Evolutionary conservation across 306 rosid species (phyloP).

Genomic region (Nissolia schottii): DNA sequence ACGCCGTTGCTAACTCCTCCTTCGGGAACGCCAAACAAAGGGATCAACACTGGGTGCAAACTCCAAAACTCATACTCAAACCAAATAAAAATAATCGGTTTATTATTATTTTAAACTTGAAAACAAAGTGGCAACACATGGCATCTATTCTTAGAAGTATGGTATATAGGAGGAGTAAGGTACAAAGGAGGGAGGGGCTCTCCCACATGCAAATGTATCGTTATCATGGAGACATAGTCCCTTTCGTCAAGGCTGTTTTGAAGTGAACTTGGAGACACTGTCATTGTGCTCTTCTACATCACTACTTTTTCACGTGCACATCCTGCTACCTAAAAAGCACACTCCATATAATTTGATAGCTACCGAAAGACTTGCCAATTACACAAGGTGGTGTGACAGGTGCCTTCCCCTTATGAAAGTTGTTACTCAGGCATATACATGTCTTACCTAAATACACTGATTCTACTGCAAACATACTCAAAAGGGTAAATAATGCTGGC

Average conservation of each 20-base stretch:
- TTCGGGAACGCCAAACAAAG: too few species aligned
- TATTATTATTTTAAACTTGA: neutral
- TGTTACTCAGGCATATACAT: neutral
- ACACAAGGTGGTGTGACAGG: neutral
- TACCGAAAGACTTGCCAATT: neutral
- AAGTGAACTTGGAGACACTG: conserved; percentile 38
- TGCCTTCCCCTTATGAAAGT: neutral
- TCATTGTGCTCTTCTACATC: conserved; percentile 25
- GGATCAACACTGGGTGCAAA: neutral
- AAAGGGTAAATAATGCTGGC: too few species aligned
- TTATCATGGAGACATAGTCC: conserved; percentile 39
- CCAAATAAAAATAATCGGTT: too few species aligned
- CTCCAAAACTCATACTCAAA: neutral
- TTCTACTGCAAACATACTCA: neutral
- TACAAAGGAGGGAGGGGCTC: neutral
- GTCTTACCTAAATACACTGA: neutral
- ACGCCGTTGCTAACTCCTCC: too few species aligned
- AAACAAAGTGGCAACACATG: neutral
- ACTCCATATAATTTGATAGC: neutral
- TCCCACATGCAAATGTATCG: conserved; percentile 33
- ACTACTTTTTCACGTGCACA: conserved; percentile 38
- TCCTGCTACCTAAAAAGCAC: conserved; percentile 18
- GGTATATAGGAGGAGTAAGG: neutral
- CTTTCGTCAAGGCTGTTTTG: conserved; percentile 34
- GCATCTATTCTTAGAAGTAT: neutral